Conservation (phyloP, 768 basidiomycete genomes). For the Mycena indigotica region DNA sequence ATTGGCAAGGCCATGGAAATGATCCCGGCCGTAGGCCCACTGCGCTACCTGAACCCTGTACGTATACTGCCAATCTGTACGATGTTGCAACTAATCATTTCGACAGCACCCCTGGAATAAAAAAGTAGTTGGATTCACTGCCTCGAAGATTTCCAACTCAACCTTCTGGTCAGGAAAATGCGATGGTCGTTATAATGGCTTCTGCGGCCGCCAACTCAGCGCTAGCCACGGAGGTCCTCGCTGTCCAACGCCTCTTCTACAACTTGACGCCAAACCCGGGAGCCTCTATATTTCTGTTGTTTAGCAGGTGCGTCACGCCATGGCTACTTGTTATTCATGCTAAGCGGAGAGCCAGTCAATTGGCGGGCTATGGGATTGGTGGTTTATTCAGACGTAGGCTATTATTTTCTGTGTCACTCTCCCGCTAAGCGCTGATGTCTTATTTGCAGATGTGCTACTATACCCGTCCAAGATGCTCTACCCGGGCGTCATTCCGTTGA, state of each 20-base stretch:
- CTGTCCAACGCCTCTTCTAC: conserved; percentile 57
- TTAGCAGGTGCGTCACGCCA: conserved; percentile 31
- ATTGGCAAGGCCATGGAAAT: conserved; percentile 52
- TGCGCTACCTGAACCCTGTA: conserved; percentile 57
- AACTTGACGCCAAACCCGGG: conserved; percentile 48
- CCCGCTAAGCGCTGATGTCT: background rate
- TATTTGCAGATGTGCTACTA: conserved; percentile 41
- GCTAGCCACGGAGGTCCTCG: conserved; percentile 55
- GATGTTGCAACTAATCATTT: conserved; percentile 1
- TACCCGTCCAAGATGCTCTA: conserved; percentile 60
- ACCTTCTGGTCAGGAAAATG: no score
- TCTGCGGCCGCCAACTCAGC: conserved; percentile 56
- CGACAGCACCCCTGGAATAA: conserved; percentile 60
- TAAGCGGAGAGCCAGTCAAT: conserved; percentile 27
- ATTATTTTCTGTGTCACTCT: background rate
- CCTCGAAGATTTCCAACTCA: no score
- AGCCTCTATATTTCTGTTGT: conserved; percentile 29
- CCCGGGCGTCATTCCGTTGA: conserved; percentile 46
- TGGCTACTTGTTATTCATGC: conserved; percentile 6
- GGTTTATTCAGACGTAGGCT: conserved; percentile 51
- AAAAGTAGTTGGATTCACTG: no score
- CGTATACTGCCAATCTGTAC: conserved; percentile 18
- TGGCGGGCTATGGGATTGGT: conserved; percentile 54
- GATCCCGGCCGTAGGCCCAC: conserved; percentile 47
- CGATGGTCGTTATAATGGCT: conserved; percentile 60